Conservation (phyloP, 2,329 filamentous ascomycete genomes). For the Coniochaeta ligniaria region DNA sequence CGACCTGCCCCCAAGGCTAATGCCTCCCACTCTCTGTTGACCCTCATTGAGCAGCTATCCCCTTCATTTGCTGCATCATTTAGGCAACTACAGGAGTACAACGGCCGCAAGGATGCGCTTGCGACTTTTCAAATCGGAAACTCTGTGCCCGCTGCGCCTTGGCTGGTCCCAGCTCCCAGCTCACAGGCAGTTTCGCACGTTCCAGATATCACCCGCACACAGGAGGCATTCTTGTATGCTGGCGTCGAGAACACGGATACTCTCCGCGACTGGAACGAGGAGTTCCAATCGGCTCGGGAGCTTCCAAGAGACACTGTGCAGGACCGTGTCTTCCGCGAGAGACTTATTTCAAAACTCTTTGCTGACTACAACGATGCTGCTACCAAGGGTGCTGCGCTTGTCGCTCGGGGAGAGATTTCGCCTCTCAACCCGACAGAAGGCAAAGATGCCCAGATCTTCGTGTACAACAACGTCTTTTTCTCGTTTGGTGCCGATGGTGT, state of each 20-base stretch:
- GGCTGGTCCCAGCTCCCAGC: constrained; percentile 69
- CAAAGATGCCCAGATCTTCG: constrained; percentile 92
- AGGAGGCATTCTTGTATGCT: constrained; percentile 85
- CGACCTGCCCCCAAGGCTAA: constrained; percentile 70
- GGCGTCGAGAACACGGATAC: constrained; percentile 93
- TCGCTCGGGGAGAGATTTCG: constrained; percentile 86
- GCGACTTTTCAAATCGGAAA: constrained; percentile 95
- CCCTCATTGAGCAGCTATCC: constrained; percentile 70
- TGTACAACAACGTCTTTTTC: constrained; percentile 99
- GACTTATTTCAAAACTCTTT: constrained; percentile 89
- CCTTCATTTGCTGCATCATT: constrained; percentile 76
- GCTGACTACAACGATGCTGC: constrained; percentile 97
- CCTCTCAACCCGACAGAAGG: constrained; percentile 92
- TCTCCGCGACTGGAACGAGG: constrained; percentile 96
- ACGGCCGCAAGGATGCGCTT: constrained; percentile 78
- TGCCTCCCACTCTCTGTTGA: constrained; percentile 79
- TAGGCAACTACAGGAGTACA: constrained; percentile 72
- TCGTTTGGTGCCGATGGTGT: constrained; percentile 97
- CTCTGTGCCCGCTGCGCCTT: constrained; percentile 84
- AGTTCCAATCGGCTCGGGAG: constrained; percentile 94
- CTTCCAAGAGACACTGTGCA: constrained; percentile 90
- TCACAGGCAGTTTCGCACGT: constrained; percentile 64
- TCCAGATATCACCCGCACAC: constrained; percentile 78
- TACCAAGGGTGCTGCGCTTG: constrained; percentile 81
- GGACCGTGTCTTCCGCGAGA: constrained; percentile 91